Evolutionary conservation across 1,284 basidiomycete species (phyloP).

Genomic region (Leccinum fuscescens): DNA sequence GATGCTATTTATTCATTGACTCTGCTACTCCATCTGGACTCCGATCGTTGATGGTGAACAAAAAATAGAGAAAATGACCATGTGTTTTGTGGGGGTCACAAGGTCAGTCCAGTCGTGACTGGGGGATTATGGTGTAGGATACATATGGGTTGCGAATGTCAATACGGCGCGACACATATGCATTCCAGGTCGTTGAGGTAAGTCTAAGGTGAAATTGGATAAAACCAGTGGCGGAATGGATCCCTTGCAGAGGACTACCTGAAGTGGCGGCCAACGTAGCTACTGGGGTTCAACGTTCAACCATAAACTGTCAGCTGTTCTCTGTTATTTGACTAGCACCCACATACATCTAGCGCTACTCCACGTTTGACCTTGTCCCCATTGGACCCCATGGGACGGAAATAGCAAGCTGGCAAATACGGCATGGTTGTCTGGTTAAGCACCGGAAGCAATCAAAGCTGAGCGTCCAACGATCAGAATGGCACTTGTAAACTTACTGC

Average conservation of each 20-base stretch:
- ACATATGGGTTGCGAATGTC: background rate
- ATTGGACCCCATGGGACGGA: background rate
- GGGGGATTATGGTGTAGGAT: background rate
- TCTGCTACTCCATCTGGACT: background rate
- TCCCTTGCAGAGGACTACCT: background rate
- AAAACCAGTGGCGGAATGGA: background rate
- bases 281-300: background rate
- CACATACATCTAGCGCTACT: background rate
- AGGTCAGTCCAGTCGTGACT: background rate
- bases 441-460: background rate
- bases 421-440: background rate
- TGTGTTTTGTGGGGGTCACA: background rate
- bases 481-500: slow-evolving; percentile 6
- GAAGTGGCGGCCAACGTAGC: background rate
- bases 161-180: background rate
- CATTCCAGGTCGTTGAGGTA: background rate
- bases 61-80: background rate
- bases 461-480: background rate
- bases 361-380: background rate
- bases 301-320: background rate
- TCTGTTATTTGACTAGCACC: background rate
- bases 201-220: background rate
- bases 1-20: background rate
- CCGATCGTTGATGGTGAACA: background rate
- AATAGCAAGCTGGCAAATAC: background rate